phyloP scores from a whole-genome alignment of 805 yeast species.

The Geotrichum ghanense region DNA sequence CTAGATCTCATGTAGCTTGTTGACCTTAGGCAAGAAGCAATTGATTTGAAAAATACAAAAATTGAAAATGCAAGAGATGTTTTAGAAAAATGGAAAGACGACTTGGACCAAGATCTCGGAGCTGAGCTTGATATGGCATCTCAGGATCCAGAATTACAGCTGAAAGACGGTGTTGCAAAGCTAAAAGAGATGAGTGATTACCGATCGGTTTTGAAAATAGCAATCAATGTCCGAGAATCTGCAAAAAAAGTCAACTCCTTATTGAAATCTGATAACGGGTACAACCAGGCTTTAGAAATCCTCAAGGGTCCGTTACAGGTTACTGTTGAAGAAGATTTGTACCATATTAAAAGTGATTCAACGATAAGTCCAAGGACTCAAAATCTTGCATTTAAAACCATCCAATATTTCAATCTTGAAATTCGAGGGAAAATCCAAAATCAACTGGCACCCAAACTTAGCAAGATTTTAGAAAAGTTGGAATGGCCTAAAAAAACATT shows the following conservation, averaged over 20 bases:
- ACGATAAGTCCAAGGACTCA: neutral
- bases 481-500: constrained; percentile 15
- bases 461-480: constrained; percentile 3
- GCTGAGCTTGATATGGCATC: neutral
- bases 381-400: neutral
- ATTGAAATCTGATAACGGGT: neutral
- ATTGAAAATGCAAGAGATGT: neutral
- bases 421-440: neutral
- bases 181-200: neutral
- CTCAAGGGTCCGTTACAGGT: neutral
- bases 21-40: neutral
- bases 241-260: neutral
- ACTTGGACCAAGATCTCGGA: neutral
- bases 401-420: neutral
- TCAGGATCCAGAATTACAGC: neutral
- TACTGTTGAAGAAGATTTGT: neutral
- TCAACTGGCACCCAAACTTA: constrained; percentile 3
- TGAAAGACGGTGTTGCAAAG: neutral
- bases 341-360: neutral
- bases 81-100: neutral
- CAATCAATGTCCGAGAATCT: neutral
- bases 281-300: neutral
- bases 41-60: neutral
- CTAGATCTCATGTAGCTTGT: neutral
- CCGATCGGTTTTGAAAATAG: neutral